Conservation (phyloP, 768 basidiomycete genomes). For the Naganishia antarctica region DNA sequence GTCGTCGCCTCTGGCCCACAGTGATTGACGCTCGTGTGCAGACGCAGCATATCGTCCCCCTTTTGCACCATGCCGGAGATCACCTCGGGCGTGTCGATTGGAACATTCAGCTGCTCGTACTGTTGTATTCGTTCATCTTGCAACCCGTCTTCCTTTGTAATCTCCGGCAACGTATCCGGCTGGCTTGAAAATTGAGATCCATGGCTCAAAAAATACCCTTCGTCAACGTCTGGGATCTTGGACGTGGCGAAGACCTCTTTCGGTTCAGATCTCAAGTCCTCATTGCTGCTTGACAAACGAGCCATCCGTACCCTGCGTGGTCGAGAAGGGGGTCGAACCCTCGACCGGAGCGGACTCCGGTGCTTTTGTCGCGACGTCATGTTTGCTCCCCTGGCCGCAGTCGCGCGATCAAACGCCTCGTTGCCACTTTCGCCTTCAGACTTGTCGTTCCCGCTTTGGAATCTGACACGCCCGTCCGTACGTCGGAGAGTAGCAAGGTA, state of each 20-base stretch:
- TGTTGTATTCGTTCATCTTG: background rate
- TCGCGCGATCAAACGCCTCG: background rate
- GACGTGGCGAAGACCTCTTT: background rate
- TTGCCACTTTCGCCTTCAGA: background rate
- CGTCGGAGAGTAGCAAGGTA: conserved; percentile 44
- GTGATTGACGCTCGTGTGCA: no score
- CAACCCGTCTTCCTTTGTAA: background rate
- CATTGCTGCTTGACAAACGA: background rate
- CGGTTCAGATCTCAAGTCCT: background rate
- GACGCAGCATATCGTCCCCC: background rate
- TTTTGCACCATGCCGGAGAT: background rate
- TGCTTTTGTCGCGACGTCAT: background rate
- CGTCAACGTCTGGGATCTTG: no score
- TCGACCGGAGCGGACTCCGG: background rate
- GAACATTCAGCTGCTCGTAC: conserved; percentile 6
- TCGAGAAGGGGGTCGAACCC: background rate
- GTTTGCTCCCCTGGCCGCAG: background rate
- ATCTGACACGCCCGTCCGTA: conserved; percentile 45
- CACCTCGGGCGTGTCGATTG: conserved; percentile 6
- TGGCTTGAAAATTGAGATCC: no score
- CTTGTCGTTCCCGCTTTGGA: conserved; percentile 26
- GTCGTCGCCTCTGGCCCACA: conserved; percentile 2
- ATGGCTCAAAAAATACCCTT: no score
- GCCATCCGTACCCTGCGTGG: conserved; percentile 7
- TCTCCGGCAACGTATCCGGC: background rate